Evolutionary conservation across 2,329 filamentous ascomycete genomes (phyloP).

Genomic region (Didymella arachidicola): DNA sequence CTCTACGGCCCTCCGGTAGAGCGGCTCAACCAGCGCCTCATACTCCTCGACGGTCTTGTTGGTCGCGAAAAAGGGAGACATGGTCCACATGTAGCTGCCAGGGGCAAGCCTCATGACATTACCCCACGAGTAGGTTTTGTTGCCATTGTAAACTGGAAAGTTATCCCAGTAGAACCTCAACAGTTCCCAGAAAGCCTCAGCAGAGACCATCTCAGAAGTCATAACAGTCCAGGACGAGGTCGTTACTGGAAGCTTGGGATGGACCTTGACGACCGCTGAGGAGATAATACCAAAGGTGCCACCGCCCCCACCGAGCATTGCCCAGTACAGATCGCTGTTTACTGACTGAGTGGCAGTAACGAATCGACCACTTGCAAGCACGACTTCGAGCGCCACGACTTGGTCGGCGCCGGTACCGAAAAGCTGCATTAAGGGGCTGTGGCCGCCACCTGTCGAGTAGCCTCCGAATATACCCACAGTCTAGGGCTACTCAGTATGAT

Average conservation of each 20-base stretch:
- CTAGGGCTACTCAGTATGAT: conserved; percentile 4
- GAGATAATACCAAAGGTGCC: conserved; percentile 48
- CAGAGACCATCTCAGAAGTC: conserved; percentile 39
- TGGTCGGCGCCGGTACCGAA: conserved; percentile 52
- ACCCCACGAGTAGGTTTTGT: conserved; percentile 43
- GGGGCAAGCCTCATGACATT: conserved; percentile 34
- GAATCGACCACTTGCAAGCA: conserved; percentile 38
- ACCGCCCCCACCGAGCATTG: conserved; percentile 50
- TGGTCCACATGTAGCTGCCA: conserved; percentile 34
- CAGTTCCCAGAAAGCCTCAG: conserved; percentile 42
- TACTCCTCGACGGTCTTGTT: conserved; percentile 36
- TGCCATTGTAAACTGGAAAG: conserved; percentile 35
- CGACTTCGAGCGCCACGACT: conserved; percentile 48
- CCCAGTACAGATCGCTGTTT: conserved; percentile 51
- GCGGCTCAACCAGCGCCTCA: conserved; percentile 35
- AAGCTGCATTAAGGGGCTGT: conserved; percentile 60
- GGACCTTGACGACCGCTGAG: conserved; percentile 44
- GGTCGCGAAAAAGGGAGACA: conserved; percentile 41
- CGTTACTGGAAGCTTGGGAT: conserved; percentile 42
- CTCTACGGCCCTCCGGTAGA: conserved; percentile 32
- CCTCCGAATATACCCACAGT: conserved; percentile 61
- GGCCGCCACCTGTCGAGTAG: conserved; percentile 59
- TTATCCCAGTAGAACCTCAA: conserved; percentile 34
- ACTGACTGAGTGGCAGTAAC: conserved; percentile 37
- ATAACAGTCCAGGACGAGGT: conserved; percentile 43